phyloP scores from a whole-genome alignment of 225 moss, liverwort and hornwort genomes.

The Pseudisothecium myosuroides region DNA sequence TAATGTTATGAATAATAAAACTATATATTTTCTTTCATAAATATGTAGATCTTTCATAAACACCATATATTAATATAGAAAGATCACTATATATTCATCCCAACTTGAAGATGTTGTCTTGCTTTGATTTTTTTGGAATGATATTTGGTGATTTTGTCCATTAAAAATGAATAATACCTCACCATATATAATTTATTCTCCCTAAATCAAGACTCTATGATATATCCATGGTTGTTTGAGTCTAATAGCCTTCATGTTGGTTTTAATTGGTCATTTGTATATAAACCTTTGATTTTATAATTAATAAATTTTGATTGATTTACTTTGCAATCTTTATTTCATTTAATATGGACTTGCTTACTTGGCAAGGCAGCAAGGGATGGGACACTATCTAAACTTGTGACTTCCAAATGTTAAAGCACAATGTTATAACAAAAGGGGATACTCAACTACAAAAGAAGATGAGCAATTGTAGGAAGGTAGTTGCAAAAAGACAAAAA shows the following conservation, averaged over 20 bases:
- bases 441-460: rapidly evolving
- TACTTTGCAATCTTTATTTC: neutral
- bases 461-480: rapidly evolving
- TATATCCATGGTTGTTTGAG: neutral
- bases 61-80: neutral
- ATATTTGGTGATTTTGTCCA: neutral
- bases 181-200: rapidly evolving
- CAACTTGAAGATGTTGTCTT: no score
- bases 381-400: neutral
- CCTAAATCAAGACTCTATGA: rapidly evolving
- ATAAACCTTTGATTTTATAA: neutral
- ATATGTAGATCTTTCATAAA: neutral
- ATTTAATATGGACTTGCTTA: neutral
- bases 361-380: rapidly evolving
- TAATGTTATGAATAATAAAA: neutral
- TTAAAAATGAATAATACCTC: neutral
- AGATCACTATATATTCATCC: neutral
- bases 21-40: neutral
- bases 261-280: neutral
- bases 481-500: rapidly evolving
- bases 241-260: no score
- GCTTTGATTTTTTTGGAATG: rapidly evolving
- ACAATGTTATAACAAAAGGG: rapidly evolving
- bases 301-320: neutral
- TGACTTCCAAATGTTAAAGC: neutral